These are phyloP conservation scores for Plasmodium billcollinsi DNA, from an alignment of 169 alveolate genomes.

Conservation along the genomic window DNA sequence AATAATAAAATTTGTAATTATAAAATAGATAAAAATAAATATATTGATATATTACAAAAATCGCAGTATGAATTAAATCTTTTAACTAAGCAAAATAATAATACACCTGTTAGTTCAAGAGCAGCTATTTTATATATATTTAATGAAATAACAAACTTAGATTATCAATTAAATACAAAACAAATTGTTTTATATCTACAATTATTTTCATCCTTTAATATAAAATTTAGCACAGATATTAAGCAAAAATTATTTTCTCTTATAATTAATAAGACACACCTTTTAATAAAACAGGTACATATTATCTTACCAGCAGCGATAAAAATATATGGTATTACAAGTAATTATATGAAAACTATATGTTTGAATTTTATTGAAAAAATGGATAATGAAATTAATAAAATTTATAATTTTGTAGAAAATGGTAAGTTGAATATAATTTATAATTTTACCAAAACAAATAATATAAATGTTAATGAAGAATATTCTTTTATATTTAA, in stretches of 20 bases:
- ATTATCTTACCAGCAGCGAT: slow-evolving; percentile 16
- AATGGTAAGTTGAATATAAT: not conserved
- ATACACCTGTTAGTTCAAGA: slow-evolving; percentile 50
- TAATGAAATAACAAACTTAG: slow-evolving; percentile 49
- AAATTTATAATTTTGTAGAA: slow-evolving; percentile 7
- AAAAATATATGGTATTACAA: slow-evolving; percentile 39
- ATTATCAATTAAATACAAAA: slow-evolving; percentile 38
- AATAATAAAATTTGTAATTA: slow-evolving; percentile 53
- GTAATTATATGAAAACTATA: slow-evolving; percentile 61
- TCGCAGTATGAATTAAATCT: slow-evolving; percentile 47
- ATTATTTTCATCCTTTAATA: slow-evolving; percentile 58
- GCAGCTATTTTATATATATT: slow-evolving; percentile 58
- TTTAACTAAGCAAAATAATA: not conserved
- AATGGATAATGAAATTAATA: slow-evolving; percentile 33
- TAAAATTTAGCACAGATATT: slow-evolving; percentile 41
- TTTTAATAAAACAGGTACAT: slow-evolving; percentile 8
- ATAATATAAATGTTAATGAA: not conserved
- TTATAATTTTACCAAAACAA: not conserved
- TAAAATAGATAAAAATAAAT: slow-evolving; percentile 62
- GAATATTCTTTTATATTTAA: slow-evolving; percentile 8
- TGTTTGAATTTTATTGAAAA: slow-evolving; percentile 39
- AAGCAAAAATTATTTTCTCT: slow-evolving; percentile 48
- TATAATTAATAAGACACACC: slow-evolving; percentile 10
- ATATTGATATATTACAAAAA: slow-evolving; percentile 47
- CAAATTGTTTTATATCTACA: slow-evolving; percentile 37